Evolutionary conservation across 2,329 filamentous ascomycete genomes (phyloP).

Genomic region (Penicillium paneum): DNA sequence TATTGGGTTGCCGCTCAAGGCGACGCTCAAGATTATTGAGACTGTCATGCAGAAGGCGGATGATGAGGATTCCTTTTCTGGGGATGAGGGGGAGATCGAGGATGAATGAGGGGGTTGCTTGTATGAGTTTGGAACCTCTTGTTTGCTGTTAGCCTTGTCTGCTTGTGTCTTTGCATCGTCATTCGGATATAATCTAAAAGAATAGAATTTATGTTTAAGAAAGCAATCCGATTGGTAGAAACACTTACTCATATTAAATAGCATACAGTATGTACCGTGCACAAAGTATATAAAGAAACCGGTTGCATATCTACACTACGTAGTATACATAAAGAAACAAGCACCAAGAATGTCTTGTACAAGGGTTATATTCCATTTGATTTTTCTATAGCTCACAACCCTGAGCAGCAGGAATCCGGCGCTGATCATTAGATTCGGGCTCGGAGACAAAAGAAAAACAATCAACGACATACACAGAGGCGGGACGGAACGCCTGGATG

Average conservation of each 20-base stretch:
- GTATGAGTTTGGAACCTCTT: not conserved
- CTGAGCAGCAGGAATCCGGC: conserved; percentile 16
- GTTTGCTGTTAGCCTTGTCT: not conserved
- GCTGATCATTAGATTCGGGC: conserved; percentile 14
- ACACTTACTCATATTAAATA: not conserved
- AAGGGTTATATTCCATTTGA: conserved; percentile 12
- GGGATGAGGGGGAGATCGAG: conserved; percentile 38
- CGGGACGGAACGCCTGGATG: conserved; percentile 31
- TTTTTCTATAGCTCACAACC: conserved; percentile 21
- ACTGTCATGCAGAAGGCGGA: conserved; percentile 76
- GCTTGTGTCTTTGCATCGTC: not conserved
- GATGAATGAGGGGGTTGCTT: conserved; percentile 8
- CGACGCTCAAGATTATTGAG: conserved; percentile 77
- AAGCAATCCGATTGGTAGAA: not conserved
- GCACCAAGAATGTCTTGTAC: conserved; percentile 13
- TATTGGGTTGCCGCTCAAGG: conserved; percentile 79
- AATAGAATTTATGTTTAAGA: not conserved
- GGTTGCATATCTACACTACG: not conserved
- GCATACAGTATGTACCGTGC: not conserved
- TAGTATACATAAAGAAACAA: not conserved
- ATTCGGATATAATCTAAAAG: not conserved
- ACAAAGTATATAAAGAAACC: no score
- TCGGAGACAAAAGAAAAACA: conserved; percentile 23
- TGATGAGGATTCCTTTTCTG: conserved; percentile 55
- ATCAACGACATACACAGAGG: conserved; percentile 35